Conservation (phyloP, 2,329 filamentous ascomycete genomes). For the Plectosphaerella cucumerina region DNA sequence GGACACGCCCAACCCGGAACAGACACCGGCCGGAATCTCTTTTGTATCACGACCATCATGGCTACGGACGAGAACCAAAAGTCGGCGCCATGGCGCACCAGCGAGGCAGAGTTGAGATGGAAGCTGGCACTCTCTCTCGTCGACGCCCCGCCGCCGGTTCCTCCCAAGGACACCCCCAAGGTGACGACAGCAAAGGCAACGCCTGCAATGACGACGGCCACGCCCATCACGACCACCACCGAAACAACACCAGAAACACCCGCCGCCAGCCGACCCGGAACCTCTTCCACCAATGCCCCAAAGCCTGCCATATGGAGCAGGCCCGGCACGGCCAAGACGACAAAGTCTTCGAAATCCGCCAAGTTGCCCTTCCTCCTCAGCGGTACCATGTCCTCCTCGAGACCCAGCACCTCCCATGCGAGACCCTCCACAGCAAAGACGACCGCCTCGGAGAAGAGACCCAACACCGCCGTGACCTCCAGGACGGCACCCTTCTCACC, state of each 20-base stretch:
- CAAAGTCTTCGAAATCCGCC: too few relatives aligned
- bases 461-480: not conserved
- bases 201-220: not conserved
- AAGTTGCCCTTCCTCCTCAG: not conserved
- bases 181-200: not conserved
- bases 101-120: not conserved
- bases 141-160: conserved; percentile 6
- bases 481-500: not conserved
- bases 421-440: not conserved
- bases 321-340: too few relatives aligned
- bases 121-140: not conserved
- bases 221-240: too few relatives aligned
- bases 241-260: too few relatives aligned
- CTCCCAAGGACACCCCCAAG: conserved; percentile 6
- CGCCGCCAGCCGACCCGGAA: too few relatives aligned
- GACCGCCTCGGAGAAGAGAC: not conserved
- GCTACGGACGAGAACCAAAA: too few relatives aligned
- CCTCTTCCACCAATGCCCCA: too few relatives aligned
- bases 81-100: too few relatives aligned
- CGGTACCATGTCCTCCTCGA: not conserved
- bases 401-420: not conserved
- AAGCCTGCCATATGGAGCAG: too few relatives aligned
- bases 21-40: not conserved
- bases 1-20: too few relatives aligned
- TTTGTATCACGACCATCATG: too few relatives aligned